These are phyloP conservation scores for Monosporascus sp. DNA, from an alignment of 2,329 filamentous ascomycete genomes.

Conservation along the genomic window DNA sequence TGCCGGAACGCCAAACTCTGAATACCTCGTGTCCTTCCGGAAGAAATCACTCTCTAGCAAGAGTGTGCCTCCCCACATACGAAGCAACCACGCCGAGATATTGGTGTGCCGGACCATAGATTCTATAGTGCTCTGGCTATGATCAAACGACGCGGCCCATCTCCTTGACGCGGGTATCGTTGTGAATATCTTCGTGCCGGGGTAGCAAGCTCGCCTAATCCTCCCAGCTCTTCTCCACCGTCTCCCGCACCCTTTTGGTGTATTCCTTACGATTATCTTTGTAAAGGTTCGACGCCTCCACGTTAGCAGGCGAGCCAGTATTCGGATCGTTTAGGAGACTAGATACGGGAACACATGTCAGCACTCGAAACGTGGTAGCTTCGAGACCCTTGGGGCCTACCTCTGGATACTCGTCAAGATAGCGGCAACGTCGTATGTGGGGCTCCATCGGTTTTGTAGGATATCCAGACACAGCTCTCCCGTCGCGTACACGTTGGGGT, in stretches of 20 bases:
- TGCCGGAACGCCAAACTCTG: neutral
- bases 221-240: constrained; percentile 99
- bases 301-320: constrained; percentile 95
- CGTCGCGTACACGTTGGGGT: constrained; percentile 96
- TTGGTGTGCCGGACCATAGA: neutral
- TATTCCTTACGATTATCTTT: constrained; percentile 98
- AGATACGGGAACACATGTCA: constrained; percentile 2
- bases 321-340: constrained; percentile 97
- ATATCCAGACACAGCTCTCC: constrained; percentile 97
- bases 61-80: neutral
- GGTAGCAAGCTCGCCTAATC: constrained; percentile 49
- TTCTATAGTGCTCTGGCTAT: neutral
- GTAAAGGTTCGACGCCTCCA: constrained; percentile 96
- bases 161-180: neutral
- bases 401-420: constrained; percentile 97
- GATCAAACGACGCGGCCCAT: neutral
- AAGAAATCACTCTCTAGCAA: neutral
- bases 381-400: constrained; percentile 37
- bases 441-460: constrained; percentile 95
- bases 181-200: neutral
- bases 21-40: neutral
- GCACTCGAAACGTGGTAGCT: neutral
- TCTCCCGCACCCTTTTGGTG: constrained; percentile 88
- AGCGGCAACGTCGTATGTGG: constrained; percentile 95
- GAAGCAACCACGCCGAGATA: too few relatives aligned